A percentile compares a stretch with the other conserved stretches of the same genome.
Evolutionary conservation across 257 asterid species (phyloP).

Genomic region (Nicotiana paniculata): DNA sequence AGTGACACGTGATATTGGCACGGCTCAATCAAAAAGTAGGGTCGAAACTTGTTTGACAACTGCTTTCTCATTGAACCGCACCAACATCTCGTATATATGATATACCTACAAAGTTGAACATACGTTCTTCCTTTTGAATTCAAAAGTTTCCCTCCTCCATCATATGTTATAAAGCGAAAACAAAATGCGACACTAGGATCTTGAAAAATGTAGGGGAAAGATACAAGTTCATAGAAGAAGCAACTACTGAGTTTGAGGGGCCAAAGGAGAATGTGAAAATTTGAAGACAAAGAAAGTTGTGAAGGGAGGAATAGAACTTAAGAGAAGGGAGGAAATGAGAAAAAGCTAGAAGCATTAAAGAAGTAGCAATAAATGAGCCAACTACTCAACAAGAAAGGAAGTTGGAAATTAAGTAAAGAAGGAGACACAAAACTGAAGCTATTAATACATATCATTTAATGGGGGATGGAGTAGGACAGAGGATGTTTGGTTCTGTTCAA

Average conservation of each 20-base stretch:
- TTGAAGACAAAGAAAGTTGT: not conserved
- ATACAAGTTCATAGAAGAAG: not conserved
- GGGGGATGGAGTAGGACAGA: conserved; percentile 14
- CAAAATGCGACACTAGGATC: not conserved
- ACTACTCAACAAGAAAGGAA: conserved; percentile 22
- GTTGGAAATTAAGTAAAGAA: conserved; percentile 20
- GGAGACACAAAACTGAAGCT: conserved; percentile 10
- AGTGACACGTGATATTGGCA: conserved; percentile 32
- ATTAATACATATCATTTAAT: conserved; percentile 3
- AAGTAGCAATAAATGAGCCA: conserved; percentile 26
- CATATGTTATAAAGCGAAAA: not conserved
- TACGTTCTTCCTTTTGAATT: not conserved
- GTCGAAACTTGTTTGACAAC: not conserved
- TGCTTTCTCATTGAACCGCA: conserved; percentile 32
- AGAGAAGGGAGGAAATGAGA: not conserved
- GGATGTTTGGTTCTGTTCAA: conserved; percentile 18
- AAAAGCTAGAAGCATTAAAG: conserved; percentile 12
- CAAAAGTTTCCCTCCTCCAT: not conserved
- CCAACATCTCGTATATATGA: conserved; percentile 25
- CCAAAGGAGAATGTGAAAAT: not conserved
- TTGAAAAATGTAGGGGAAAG: not conserved
- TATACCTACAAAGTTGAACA: not conserved
- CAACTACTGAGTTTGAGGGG: not conserved
- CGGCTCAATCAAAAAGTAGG: conserved; percentile 35
- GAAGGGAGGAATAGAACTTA: not conserved